Percentiles rank a stretch among this genome's conserved stretches.
Conservation (phyloP, 2,329 filamentous ascomycete genomes). For the Arthrobotrys megalospora region DNA sequence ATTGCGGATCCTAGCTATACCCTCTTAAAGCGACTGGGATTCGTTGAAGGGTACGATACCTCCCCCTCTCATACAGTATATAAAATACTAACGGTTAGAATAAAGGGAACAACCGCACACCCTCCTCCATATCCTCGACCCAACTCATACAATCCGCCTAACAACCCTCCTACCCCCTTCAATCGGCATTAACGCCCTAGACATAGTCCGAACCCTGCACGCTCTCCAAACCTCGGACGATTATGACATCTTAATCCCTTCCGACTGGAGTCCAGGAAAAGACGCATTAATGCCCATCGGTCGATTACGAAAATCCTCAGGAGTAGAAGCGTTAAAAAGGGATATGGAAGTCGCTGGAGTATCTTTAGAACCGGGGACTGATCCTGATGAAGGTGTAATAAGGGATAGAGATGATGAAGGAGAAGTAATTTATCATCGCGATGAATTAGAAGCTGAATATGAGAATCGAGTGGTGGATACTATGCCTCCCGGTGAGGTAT, state of each 20-base stretch:
- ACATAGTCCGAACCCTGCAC: constrained; percentile 45
- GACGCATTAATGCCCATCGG: constrained; percentile 50
- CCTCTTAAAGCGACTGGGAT: constrained; percentile 34
- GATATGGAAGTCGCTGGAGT: constrained; percentile 18
- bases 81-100: not conserved
- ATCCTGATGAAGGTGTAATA: constrained; percentile 8
- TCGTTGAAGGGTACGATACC: constrained; percentile 25
- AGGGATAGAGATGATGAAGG: constrained; percentile 51
- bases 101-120: constrained; percentile 24
- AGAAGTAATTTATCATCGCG: constrained; percentile 14
- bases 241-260: constrained; percentile 49
- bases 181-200: constrained; percentile 50
- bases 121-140: constrained; percentile 46
- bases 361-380: not conserved
- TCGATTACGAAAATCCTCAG: constrained; percentile 18
- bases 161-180: constrained; percentile 32
- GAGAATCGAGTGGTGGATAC: constrained; percentile 31
- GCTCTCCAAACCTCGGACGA: constrained; percentile 52
- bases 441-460: constrained; percentile 29
- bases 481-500: constrained; percentile 56
- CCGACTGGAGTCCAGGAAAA: constrained; percentile 46
- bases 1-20: constrained; percentile 41
- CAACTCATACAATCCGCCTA: constrained; percentile 40
- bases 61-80: not conserved
- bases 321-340: constrained; percentile 27